Evolutionary conservation across 306 rosid genomes (phyloP), one percentile per base, ranked within the genome.

Genomic region (Abrus pulchellus): DNA sequence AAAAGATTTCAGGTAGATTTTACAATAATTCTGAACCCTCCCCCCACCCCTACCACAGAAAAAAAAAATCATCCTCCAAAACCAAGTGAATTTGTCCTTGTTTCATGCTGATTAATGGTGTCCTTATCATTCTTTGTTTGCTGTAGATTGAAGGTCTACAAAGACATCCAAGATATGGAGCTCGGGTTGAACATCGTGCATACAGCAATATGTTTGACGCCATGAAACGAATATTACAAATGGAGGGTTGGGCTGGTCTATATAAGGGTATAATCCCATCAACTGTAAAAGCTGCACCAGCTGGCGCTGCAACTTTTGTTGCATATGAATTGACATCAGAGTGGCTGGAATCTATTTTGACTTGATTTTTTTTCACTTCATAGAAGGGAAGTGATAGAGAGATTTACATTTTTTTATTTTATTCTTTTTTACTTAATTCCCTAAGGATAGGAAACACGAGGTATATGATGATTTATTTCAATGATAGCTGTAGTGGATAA

Each of bases 151-250:
- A 92, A 89, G 99, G 99, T 80, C 86, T 92, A 60, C 94, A 86
- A 72, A 89, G 99, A 78, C 97, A 96, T 80, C 99, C 97, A 1
- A 90, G 96, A 80, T 92, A 93, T 43, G 97, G 99, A 66, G 97
- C 98, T 56, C 85, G 93, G 54, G 91, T 90, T 9, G 94, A 96
- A 83, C 90, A 87, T 64, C 87, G 68, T n/a, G 97, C 97, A 3
- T 96, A 93, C 61, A 87, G 80, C 36, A 96, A 87, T 70, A 90
- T 96, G 99, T 60, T 79, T 32, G 97, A 93, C n/a, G 99, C 91
- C 47, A 48, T 93, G 85, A 50, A 68, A 70, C 83, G 84, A 68
- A 95, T 95, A 77, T 33, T 82, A 66, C 83, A 74, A 81, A 45
- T 0, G 13, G 99, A 93, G 88, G 99, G 99, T 70, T 86, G 85